Base-by-base conservation (phyloP, 352 stramenopile species). In the Pythium aristosporum region DNA sequence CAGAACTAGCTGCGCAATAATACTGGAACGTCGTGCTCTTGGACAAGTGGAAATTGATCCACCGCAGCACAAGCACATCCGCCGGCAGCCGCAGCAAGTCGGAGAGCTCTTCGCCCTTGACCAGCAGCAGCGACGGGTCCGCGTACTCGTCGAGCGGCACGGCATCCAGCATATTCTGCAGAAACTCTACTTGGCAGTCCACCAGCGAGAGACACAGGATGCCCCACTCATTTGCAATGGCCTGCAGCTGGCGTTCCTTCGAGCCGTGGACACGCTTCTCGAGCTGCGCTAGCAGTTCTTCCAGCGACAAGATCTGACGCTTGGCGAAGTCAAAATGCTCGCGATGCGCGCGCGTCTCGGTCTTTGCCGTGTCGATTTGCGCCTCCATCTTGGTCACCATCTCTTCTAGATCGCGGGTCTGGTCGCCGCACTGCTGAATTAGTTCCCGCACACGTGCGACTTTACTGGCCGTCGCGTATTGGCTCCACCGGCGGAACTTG, bases 21-120 rank as follows among this genome's bases (percentile, higher is more conserved):
- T 80, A 71, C 28, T 43, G 65, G 28, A 82, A 73, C 0, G 57
- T 79, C 13, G 61, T 46, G 44, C 71, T 77, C 44, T 83, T 77
- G 20, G 75, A 68, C 5, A 88, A 53, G 32, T 90, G 79, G 11
- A 81, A 82, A 53, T 89, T 91, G 56, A 88, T 86, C 82, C 82
- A 91, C 3, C 79, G 75, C 20, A 91, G 69, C 21, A 91, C 79
- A n/a, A 91, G 68, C 5, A 71, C 58, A 36, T 91, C 82, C 0
- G 77, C 76, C 7, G 82, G 77, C 9, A 85, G 37, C 1, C 52
- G 44, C 16, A 91, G 62, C 12, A 91, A 60, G 13, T 88, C 80
- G 0, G 59, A 46, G 2, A 83, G 69, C 42, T 88, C 79, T 58
- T 91, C 82, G 6, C 80, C 80, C 51, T 84, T 88, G 20, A 65